A percentile compares a stretch with the other conserved stretches of the same genome.
Conservation (phyloP, 805 yeast genomes). For the Myxozyma lipomycoides region DNA sequence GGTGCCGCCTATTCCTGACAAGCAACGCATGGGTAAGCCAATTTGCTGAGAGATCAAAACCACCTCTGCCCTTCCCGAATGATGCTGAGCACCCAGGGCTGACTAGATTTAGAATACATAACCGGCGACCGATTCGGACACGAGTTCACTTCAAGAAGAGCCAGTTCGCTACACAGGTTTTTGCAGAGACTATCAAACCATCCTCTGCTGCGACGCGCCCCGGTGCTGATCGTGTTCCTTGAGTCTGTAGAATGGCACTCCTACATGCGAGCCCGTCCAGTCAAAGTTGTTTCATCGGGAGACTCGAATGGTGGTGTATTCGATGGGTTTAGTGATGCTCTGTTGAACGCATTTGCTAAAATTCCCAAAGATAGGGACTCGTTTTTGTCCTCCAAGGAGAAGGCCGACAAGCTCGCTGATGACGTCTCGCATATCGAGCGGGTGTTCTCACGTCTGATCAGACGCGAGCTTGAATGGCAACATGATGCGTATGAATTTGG, state of each 20-base stretch:
- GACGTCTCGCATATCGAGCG: slow-evolving; percentile 74
- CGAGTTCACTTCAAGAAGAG: slow-evolving; percentile 78
- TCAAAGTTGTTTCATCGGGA: slow-evolving; percentile 38
- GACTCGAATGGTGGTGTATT: slow-evolving; percentile 46
- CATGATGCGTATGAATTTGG: slow-evolving; percentile 70
- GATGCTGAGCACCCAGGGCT: background rate
- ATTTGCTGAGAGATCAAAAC: background rate
- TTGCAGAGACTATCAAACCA: slow-evolving; percentile 69
- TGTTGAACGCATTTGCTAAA: slow-evolving; percentile 90
- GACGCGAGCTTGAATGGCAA: slow-evolving; percentile 67
- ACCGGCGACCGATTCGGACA: slow-evolving; percentile 89
- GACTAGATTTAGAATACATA: slow-evolving; percentile 70
- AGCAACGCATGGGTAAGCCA: slow-evolving; percentile 56
- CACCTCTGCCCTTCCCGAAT: background rate
- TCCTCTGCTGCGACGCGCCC: slow-evolving; percentile 64
- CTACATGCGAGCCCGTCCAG: slow-evolving; percentile 47
- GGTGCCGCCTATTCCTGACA: slow-evolving; percentile 92
- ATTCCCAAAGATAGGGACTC: slow-evolving; percentile 62
- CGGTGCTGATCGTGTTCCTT: slow-evolving; percentile 64
- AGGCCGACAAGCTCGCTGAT: slow-evolving; percentile 78
- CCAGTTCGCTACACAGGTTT: slow-evolving; percentile 74
- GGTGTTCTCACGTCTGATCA: slow-evolving; percentile 66
- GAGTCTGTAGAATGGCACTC: slow-evolving; percentile 73
- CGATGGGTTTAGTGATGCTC: slow-evolving; percentile 83
- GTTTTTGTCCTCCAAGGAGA: slow-evolving; percentile 76